phyloP scores from a whole-genome alignment of 139 green algal genomes.

The Eudorina sp. region DNA sequence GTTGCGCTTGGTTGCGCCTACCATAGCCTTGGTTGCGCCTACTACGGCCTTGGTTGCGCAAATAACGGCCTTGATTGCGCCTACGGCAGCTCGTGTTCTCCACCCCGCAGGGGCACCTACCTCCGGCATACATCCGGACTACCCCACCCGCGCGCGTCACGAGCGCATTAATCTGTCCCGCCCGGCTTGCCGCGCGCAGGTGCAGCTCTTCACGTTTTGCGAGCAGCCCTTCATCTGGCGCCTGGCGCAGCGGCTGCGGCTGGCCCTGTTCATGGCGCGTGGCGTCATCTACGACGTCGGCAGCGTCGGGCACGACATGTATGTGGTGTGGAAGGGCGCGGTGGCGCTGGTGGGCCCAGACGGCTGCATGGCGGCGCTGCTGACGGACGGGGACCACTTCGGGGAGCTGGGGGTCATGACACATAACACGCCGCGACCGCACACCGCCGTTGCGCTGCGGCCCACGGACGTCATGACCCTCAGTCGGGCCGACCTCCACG shows the following conservation, averaged over 20 bases:
- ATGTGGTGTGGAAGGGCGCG: conserved; percentile 30
- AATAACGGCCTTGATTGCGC: no score
- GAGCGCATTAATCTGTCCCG: no score
- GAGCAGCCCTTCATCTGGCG: conserved; percentile 38
- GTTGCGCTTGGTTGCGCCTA: no score
- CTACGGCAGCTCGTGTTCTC: no score
- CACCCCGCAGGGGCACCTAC: no score
- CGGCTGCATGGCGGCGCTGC: conserved; percentile 6
- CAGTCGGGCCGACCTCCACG: conserved; percentile 25
- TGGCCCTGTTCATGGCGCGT: conserved; percentile 20
- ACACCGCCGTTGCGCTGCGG: conserved; percentile 20
- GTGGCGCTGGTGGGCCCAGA: conserved; percentile 5
- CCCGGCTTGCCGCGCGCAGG: no score
- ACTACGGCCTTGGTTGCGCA: no score
- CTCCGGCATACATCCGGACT: no score
- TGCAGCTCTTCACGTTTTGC: conserved; percentile 29
- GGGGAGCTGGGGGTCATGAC: conserved; percentile 27
- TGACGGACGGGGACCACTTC: conserved; percentile 30
- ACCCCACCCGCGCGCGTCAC: no score
- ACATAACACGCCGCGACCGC: neutral
- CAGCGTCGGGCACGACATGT: conserved; percentile 39
- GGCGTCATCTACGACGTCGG: conserved; percentile 27
- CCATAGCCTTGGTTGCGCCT: no score
- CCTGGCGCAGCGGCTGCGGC: conserved; percentile 10
- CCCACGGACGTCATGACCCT: conserved; percentile 22